These are phyloP conservation scores for Metschnikowia baotianmanensis DNA, from an alignment of 805 yeast species.

Conservation along the genomic window DNA sequence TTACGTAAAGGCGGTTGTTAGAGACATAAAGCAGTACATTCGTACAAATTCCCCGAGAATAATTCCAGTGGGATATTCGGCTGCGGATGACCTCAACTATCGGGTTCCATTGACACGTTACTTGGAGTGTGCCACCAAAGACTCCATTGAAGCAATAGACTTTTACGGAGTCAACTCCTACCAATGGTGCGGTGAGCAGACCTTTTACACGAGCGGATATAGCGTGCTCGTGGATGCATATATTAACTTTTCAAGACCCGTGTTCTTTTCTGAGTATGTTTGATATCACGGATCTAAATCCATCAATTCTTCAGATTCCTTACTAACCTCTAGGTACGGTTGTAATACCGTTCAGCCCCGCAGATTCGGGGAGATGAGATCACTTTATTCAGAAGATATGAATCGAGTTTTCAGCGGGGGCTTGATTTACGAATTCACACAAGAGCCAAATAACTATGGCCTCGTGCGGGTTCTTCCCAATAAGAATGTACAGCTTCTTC, in stretches of 20 bases:
- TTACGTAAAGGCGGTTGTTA: constrained; percentile 71
- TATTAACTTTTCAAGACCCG: constrained; percentile 64
- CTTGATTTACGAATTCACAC: constrained; percentile 74
- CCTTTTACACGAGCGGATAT: constrained; percentile 73
- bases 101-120: constrained; percentile 76
- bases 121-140: constrained; percentile 67
- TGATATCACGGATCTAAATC: background rate
- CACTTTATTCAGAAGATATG: constrained; percentile 73
- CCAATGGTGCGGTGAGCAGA: constrained; percentile 88
- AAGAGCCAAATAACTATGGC: constrained; percentile 79
- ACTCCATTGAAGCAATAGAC: constrained; percentile 59
- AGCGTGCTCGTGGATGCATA: constrained; percentile 68
- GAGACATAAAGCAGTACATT: constrained; percentile 79
- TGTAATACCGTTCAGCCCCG: constrained; percentile 84
- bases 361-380: constrained; percentile 67
- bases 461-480: constrained; percentile 49
- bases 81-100: constrained; percentile 86
- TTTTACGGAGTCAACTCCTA: constrained; percentile 80
- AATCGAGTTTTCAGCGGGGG: constrained; percentile 80
- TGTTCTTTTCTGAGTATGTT: constrained; percentile 79
- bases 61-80: constrained; percentile 93
- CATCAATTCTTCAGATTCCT: background rate
- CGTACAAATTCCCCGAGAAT: constrained; percentile 53
- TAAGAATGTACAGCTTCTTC: constrained; percentile 43
- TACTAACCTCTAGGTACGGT: constrained; percentile 46